A percentile compares a stretch with the other conserved stretches of the same genome.
Conservation (phyloP, 2,329 filamentous ascomycete genomes). For the Claviceps sp. region DNA sequence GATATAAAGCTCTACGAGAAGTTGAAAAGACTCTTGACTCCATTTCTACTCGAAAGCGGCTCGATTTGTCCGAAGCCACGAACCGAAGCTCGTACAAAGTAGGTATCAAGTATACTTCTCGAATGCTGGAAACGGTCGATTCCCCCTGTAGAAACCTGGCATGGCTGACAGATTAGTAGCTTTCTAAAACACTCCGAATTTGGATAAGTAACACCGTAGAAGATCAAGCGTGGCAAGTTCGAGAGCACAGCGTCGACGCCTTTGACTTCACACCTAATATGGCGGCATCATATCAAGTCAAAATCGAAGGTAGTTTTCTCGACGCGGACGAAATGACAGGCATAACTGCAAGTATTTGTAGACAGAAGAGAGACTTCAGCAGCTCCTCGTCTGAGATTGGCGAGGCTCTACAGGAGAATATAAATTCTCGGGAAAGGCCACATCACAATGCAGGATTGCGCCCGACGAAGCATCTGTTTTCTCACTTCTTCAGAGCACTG, state of each 20-base stretch:
- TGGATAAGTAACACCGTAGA: conserved; percentile 94
- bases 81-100: conserved; percentile 53
- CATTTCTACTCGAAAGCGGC: conserved; percentile 82
- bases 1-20: conserved; percentile 75
- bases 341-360: not conserved
- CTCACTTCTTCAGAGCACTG: conserved; percentile 72
- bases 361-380: not conserved
- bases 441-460: conserved; percentile 9
- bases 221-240: conserved; percentile 84
- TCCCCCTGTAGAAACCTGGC: not conserved
- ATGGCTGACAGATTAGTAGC: conserved; percentile 27
- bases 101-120: not conserved
- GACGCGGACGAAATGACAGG: conserved; percentile 43
- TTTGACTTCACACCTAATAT: conserved; percentile 71
- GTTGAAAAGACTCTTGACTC: conserved; percentile 82
- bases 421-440: conserved; percentile 37
- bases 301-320: conserved; percentile 77
- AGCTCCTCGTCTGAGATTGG: no score
- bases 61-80: conserved; percentile 48
- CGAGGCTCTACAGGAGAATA: not conserved
- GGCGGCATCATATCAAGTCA: conserved; percentile 75
- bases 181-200: conserved; percentile 73
- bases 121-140: not conserved
- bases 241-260: conserved; percentile 52
- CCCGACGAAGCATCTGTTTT: conserved; percentile 42